phyloP scores from a whole-genome alignment of 352 stramenopile species.

The Phytophthora rubi region DNA sequence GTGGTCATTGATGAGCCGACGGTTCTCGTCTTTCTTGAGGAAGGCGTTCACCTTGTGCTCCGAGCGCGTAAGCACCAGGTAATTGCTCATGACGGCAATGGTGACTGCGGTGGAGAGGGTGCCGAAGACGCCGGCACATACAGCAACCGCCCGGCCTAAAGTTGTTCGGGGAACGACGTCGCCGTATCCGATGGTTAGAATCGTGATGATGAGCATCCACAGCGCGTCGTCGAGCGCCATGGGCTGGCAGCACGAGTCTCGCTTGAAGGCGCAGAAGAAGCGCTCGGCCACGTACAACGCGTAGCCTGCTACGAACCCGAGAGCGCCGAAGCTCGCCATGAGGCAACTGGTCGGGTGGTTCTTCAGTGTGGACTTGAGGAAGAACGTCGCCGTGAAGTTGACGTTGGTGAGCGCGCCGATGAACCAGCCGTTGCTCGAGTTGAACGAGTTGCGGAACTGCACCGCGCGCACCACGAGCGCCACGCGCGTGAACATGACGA shows the following conservation, averaged over 20 bases:
- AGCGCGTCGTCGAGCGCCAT: conserved; percentile 60
- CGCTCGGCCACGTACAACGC: conserved; percentile 73
- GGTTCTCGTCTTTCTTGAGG: conserved; percentile 77
- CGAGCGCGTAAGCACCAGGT: conserved; percentile 74
- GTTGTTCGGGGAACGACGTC: conserved; percentile 66
- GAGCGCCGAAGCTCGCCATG: conserved; percentile 41
- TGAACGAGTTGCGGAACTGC: conserved; percentile 75
- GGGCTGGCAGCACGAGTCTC: conserved; percentile 60
- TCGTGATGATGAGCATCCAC: conserved; percentile 74
- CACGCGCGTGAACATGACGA: conserved; percentile 70
- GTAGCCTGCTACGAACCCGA: conserved; percentile 61
- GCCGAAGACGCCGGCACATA: conserved; percentile 58
- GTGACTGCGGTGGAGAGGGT: conserved; percentile 70
- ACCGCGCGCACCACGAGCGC: conserved; percentile 62
- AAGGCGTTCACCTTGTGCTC: conserved; percentile 86
- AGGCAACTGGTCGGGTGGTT: conserved; percentile 67
- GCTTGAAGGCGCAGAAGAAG: conserved; percentile 70
- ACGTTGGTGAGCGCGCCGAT: conserved; percentile 81
- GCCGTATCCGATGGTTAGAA: conserved; percentile 78
- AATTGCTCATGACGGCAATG: conserved; percentile 81
- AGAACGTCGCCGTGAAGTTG: conserved; percentile 74
- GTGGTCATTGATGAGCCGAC: conserved; percentile 61
- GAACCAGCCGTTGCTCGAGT: conserved; percentile 85
- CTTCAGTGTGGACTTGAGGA: conserved; percentile 80
- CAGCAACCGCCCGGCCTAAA: conserved; percentile 54